These are phyloP conservation scores for Coprinellus micaceus DNA, from an alignment of 768 basidiomycete species.

Conservation along the genomic window DNA sequence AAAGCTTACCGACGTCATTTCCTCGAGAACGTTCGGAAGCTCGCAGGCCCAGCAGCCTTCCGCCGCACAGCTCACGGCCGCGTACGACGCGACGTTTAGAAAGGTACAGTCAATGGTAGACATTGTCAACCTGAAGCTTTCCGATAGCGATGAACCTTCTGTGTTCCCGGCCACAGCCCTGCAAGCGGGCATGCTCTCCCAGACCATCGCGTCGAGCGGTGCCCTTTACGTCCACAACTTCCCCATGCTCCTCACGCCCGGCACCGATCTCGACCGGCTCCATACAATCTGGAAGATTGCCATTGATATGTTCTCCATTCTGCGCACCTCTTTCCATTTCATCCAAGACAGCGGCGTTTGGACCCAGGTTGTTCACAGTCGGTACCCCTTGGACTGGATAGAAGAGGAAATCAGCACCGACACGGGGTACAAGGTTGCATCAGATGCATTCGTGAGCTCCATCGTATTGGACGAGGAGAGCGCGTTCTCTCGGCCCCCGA, in stretches of 20 bases:
- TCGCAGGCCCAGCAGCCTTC: neutral
- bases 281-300: slow-evolving; percentile 34
- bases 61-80: neutral
- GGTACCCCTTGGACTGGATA: slow-evolving; percentile 19
- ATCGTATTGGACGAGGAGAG: slow-evolving; percentile 20
- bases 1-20: slow-evolving; percentile 14
- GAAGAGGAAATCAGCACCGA: slow-evolving; percentile 9
- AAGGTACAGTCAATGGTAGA: neutral
- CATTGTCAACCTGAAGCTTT: slow-evolving; percentile 1
- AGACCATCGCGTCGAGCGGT: slow-evolving; percentile 30
- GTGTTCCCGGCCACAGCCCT: slow-evolving; percentile 40
- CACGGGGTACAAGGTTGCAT: slow-evolving; percentile 18
- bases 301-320: slow-evolving; percentile 31
- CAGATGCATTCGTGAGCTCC: slow-evolving; percentile 16
- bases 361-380: slow-evolving; percentile 29
- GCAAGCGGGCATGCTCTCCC: slow-evolving; percentile 49
- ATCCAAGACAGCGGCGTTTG: slow-evolving; percentile 29
- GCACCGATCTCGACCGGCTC: slow-evolving; percentile 25
- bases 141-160: slow-evolving; percentile 27
- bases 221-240: slow-evolving; percentile 30
- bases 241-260: slow-evolving; percentile 19
- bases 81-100: neutral
- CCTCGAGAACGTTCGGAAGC: neutral
- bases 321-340: slow-evolving; percentile 49
- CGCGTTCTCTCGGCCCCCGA: slow-evolving; percentile 24